phyloP scores from a whole-genome alignment of 257 asterid species.

The Vinca minor region DNA sequence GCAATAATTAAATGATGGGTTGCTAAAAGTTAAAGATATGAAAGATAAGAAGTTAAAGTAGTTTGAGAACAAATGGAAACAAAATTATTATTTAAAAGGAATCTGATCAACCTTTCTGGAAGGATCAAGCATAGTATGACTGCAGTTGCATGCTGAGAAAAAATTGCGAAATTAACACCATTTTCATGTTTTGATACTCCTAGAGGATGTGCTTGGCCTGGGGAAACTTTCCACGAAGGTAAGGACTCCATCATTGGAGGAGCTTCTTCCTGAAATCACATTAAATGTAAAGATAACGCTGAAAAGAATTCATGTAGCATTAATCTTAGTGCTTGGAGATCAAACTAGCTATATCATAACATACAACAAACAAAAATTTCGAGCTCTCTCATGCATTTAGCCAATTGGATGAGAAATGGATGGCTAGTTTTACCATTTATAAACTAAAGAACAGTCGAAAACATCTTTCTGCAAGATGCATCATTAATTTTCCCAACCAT shows the following conservation, averaged over 20 bases:
- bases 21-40: not conserved
- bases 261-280: conserved; percentile 50
- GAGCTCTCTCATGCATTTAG: not conserved
- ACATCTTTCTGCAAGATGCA: not conserved
- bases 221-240: conserved; percentile 38
- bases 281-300: too few relatives aligned
- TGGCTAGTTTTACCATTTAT: not conserved
- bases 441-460: not conserved
- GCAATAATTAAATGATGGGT: not conserved
- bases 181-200: conserved; percentile 77
- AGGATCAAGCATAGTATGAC: conserved; percentile 73
- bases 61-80: not conserved
- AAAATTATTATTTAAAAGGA: too few relatives aligned
- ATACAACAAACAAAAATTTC: not conserved
- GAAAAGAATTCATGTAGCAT: not conserved
- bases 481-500: not conserved
- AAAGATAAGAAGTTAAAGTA: not conserved
- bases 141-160: conserved; percentile 76
- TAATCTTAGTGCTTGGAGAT: not conserved
- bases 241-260: conserved; percentile 29
- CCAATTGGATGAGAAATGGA: not conserved
- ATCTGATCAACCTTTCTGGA: conserved; percentile 46
- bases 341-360: not conserved
- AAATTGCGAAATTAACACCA: conserved; percentile 84
- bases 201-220: conserved; percentile 79